phyloP scores from a whole-genome alignment of 495 filamentous ascomycete species.

The Lepidopterella palustris region DNA sequence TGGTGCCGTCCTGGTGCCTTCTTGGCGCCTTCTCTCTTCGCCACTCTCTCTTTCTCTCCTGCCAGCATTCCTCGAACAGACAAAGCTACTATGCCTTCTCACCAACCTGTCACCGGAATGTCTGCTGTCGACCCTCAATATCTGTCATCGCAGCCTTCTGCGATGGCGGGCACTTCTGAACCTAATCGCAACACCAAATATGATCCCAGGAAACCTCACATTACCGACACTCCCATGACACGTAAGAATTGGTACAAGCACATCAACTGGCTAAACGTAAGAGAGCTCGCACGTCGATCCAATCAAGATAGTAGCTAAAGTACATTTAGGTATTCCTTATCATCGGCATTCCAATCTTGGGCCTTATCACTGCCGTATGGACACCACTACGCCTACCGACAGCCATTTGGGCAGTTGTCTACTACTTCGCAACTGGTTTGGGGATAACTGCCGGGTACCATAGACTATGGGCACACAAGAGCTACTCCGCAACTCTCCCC shows the following conservation, averaged over 20 bases:
- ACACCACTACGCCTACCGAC: conserved; percentile 72
- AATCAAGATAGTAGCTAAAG: neutral
- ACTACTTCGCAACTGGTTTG: conserved; percentile 16
- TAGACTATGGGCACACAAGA: conserved; percentile 55
- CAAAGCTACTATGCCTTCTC: conserved; percentile 29
- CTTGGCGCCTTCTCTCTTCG: neutral
- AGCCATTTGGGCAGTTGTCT: conserved; percentile 54
- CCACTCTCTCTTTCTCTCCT: conserved; percentile 1
- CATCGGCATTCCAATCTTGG: conserved; percentile 71
- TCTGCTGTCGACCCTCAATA: conserved; percentile 33
- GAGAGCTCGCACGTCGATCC: neutral
- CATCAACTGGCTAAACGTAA: conserved; percentile 69
- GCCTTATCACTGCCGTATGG: conserved; percentile 73
- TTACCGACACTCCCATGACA: conserved; percentile 59
- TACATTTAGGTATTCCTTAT: conserved; percentile 75
- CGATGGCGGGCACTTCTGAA: conserved; percentile 35
- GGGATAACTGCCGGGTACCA: conserved; percentile 33
- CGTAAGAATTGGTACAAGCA: conserved; percentile 91
- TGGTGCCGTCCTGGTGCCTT: neutral
- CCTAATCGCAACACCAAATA: conserved; percentile 37
- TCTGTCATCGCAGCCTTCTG: conserved; percentile 31
- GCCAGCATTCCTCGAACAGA: conserved; percentile 2
- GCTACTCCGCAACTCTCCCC: conserved; percentile 82
- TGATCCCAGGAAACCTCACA: conserved; percentile 44
- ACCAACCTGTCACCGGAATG: conserved; percentile 34